Conservation (phyloP, 2,329 filamentous ascomycete species). For the Dothidotthia symphoricarpi region DNA sequence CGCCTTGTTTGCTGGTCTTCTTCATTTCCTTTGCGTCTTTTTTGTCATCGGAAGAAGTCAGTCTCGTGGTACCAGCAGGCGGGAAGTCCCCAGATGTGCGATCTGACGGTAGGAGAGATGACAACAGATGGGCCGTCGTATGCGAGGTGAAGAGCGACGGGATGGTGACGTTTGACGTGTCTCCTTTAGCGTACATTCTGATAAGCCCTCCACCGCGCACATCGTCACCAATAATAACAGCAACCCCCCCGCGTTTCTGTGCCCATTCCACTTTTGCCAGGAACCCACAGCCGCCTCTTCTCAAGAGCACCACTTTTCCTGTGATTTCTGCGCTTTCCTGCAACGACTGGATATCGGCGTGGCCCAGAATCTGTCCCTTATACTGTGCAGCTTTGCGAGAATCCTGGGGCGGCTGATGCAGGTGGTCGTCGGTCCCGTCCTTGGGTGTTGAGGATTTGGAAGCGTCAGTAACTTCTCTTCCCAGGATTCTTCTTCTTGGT, state of each 20-base stretch:
- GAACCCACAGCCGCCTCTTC: slow-evolving; percentile 92
- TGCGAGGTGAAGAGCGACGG: slow-evolving; percentile 92
- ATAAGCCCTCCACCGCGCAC: slow-evolving; percentile 84
- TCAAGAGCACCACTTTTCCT: slow-evolving; percentile 88
- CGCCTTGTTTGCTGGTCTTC: no score
- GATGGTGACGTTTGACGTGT: slow-evolving; percentile 92
- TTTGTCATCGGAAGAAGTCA: slow-evolving; percentile 49
- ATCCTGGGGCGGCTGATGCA: slow-evolving; percentile 57
- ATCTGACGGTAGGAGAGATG: slow-evolving; percentile 68
- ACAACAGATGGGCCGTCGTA: slow-evolving; percentile 89
- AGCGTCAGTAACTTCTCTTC: neutral
- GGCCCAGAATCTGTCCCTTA: slow-evolving; percentile 38
- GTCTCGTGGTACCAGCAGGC: no score
- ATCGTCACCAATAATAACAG: slow-evolving; percentile 91
- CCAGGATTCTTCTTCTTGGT: slow-evolving; percentile 4
- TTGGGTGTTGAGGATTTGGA: slow-evolving; percentile 41
- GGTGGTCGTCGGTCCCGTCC: slow-evolving; percentile 83
- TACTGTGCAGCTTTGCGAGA: neutral
- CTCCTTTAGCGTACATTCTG: slow-evolving; percentile 97
- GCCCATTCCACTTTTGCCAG: slow-evolving; percentile 97
- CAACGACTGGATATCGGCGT: slow-evolving; percentile 87
- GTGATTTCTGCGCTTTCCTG: slow-evolving; percentile 90
- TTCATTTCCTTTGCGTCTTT: no score
- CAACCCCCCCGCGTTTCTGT: slow-evolving; percentile 82
- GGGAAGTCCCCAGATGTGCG: slow-evolving; percentile 46